A percentile compares a stretch with the other conserved stretches of the same genome.
Conservation (phyloP, 129 eudicot species). For the Calendula officinalis region DNA sequence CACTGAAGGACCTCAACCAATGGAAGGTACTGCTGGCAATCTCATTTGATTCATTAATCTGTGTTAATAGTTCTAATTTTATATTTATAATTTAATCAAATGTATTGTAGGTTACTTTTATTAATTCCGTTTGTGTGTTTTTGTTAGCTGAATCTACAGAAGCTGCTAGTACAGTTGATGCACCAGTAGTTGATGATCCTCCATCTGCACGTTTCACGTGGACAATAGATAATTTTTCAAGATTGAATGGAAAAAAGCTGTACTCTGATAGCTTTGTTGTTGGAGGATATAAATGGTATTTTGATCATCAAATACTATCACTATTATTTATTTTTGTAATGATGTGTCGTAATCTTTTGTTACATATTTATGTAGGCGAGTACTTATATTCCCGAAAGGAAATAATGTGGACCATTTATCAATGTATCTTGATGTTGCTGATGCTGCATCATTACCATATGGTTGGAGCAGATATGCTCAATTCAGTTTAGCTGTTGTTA, state of each 20-base stretch:
- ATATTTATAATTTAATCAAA: too few species aligned
- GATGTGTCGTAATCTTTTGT: neutral
- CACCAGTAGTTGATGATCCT: neutral
- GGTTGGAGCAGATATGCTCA: slow-evolving; percentile 20
- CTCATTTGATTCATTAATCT: neutral
- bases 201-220: neutral
- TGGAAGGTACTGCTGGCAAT: slow-evolving; percentile 49
- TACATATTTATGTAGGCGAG: slow-evolving; percentile 34
- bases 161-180: neutral
- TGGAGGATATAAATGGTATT: slow-evolving; percentile 11
- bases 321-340: neutral
- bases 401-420: slow-evolving; percentile 61
- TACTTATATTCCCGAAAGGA: slow-evolving; percentile 72
- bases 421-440: slow-evolving; percentile 8
- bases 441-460: neutral
- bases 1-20: slow-evolving; percentile 47
- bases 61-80: too few species aligned
- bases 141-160: slow-evolving; percentile 44
- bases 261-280: slow-evolving; percentile 4
- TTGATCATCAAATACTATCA: neutral
- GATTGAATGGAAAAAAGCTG: neutral
- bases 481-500: slow-evolving; percentile 57
- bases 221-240: slow-evolving; percentile 1
- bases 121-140: neutral
- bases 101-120: neutral